Conservation (phyloP, 2,329 filamentous ascomycete species). For the Aureobasidium subglaciale region DNA sequence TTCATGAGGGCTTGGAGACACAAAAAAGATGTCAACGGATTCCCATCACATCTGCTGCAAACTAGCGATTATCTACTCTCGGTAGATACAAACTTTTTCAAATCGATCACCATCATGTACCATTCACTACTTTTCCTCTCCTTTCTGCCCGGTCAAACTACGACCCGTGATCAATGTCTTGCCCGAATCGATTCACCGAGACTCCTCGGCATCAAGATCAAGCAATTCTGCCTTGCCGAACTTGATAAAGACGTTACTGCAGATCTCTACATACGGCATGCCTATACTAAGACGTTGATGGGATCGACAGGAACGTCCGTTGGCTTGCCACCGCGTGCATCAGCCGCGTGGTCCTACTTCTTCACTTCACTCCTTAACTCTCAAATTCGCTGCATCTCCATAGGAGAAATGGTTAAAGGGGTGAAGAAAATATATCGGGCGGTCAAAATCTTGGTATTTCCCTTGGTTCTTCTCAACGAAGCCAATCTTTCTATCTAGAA, state of each 20-base stretch:
- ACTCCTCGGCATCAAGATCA: neutral
- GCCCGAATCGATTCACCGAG: no score
- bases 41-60: no score
- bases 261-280: neutral
- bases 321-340: neutral
- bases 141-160: no score
- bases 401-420: neutral
- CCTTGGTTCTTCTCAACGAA: neutral
- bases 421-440: neutral
- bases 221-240: neutral
- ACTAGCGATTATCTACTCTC: no score
- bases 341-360: neutral
- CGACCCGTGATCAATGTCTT: no score
- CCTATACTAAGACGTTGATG: neutral
- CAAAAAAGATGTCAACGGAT: no score
- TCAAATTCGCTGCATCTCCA: no score
- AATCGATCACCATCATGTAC: no score
- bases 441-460: constrained; percentile 1
- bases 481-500: neutral
- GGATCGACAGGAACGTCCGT: constrained; percentile 8
- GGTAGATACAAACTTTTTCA: no score
- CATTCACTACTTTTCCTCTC: neutral
- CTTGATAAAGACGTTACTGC: neutral
- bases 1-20: no score
- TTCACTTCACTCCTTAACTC: no score